These are phyloP conservation scores for Blastobotrys persicus DNA, from an alignment of 1,139 yeast species.

Conservation along the genomic window DNA sequence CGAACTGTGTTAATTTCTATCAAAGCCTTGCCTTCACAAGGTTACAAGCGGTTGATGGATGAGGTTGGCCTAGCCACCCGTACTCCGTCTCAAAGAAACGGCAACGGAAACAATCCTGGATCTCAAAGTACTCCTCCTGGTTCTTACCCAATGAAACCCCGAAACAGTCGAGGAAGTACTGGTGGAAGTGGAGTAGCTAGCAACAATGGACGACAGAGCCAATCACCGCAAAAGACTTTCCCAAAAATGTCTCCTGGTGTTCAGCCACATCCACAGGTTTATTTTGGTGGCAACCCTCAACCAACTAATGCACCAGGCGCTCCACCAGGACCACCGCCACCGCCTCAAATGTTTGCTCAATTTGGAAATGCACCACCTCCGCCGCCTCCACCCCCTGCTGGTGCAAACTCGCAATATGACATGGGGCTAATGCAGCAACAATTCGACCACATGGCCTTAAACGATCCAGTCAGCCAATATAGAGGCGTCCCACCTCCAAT, in stretches of 20 bases:
- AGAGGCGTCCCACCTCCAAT: conserved; percentile 5
- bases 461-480: conserved; percentile 7
- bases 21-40: conserved; percentile 59
- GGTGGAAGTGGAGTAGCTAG: not conserved
- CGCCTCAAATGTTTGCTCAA: conserved; percentile 7
- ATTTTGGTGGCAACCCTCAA: conserved; percentile 1
- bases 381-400: conserved; percentile 7
- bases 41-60: conserved; percentile 83
- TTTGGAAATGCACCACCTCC: conserved; percentile 7
- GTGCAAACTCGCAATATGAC: conserved; percentile 8
- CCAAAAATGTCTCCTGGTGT: conserved; percentile 4
- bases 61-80: conserved; percentile 69
- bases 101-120: conserved; percentile 1
- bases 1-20: conserved; percentile 58
- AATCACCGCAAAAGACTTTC: conserved; percentile 8
- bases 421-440: conserved; percentile 17
- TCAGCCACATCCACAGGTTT: not conserved
- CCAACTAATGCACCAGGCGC: conserved; percentile 4
- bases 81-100: conserved; percentile 16
- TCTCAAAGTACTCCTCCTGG: not conserved
- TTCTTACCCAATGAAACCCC: conserved; percentile 4
- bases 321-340: conserved; percentile 6
- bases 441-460: conserved; percentile 21
- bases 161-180: not conserved
- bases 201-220: not conserved